Percentiles rank a stretch among this genome's conserved stretches.
These are phyloP conservation scores for Multifurca ochricompacta DNA, from an alignment of 768 basidiomycete genomes.

Conservation along the genomic window DNA sequence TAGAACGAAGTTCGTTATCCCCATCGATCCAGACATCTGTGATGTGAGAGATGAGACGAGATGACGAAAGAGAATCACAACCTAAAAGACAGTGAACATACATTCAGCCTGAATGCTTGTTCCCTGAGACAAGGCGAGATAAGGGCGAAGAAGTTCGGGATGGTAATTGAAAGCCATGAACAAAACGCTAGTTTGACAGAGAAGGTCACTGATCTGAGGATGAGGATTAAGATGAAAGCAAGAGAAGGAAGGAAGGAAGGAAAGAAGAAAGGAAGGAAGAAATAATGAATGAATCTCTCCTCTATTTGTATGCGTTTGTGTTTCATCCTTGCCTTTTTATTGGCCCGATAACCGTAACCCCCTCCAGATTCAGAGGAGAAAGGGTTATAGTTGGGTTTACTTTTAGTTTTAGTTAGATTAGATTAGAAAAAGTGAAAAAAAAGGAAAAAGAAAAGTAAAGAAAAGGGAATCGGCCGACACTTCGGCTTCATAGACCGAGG, in stretches of 20 bases:
- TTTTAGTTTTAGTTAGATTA: no score
- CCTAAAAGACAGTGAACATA: slow-evolving; percentile 30
- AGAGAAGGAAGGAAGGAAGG: slow-evolving; percentile 9
- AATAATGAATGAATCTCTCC: no score
- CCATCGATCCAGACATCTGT: slow-evolving; percentile 99
- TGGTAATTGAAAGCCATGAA: slow-evolving; percentile 35
- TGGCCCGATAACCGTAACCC: slow-evolving; percentile 4
- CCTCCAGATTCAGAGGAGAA: neutral
- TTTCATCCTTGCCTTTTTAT: neutral
- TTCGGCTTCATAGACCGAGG: no score
- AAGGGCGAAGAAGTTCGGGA: slow-evolving; percentile 86
- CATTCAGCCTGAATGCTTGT: slow-evolving; percentile 93
- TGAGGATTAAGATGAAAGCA: slow-evolving; percentile 1
- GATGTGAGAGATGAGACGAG: slow-evolving; percentile 21
- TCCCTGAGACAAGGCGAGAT: slow-evolving; percentile 83
- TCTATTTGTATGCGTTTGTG: neutral
- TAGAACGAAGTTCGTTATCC: slow-evolving; percentile 87
- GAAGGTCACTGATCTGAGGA: neutral
- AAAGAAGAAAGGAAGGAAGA: neutral
- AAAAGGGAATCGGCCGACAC: slow-evolving; percentile 2
- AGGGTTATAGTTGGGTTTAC: no score
- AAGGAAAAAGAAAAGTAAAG: no score
- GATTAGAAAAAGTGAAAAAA: no score
- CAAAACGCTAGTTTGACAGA: slow-evolving; percentile 23
- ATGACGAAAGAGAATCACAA: slow-evolving; percentile 19